A percentile compares a stretch with the other conserved stretches of the same genome.
phyloP scores from a whole-genome alignment of 208 protist species.

The Wallacemonas sp. region DNA sequence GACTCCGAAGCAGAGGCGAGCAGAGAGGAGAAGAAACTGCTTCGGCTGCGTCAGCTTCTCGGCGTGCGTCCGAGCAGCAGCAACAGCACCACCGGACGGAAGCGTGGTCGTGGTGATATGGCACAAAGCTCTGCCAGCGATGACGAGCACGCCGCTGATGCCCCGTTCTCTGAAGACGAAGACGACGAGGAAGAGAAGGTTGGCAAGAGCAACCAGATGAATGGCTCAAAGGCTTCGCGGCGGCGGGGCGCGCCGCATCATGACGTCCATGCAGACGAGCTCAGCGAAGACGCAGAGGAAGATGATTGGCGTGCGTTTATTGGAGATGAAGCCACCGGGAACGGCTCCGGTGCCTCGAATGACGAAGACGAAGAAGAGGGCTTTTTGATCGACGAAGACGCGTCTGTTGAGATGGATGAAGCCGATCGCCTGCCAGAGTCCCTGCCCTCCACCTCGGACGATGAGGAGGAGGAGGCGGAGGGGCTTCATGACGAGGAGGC shows the following conservation, averaged over 20 bases:
- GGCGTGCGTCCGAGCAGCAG: conserved; percentile 18
- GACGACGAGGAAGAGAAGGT: neutral
- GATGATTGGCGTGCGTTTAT: neutral
- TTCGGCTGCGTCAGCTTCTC: conserved; percentile 39
- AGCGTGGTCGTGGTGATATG: neutral
- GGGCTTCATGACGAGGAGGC: conserved; percentile 24
- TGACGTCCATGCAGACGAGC: neutral
- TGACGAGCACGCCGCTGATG: neutral
- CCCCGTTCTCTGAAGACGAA: conserved; percentile 1
- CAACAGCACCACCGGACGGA: neutral
- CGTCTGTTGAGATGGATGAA: conserved; percentile 23
- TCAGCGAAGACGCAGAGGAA: conserved; percentile 7
- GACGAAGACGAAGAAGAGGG: conserved; percentile 23
- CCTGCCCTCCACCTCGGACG: conserved; percentile 1
- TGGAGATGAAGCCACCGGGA: neutral
- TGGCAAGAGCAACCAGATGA: conserved; percentile 1
- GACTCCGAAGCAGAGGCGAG: conserved; percentile 52
- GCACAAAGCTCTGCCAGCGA: neutral
- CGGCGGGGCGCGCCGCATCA: too few relatives aligned
- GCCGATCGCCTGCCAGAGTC: conserved; percentile 1
- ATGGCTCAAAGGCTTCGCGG: neutral
- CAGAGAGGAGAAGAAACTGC: conserved; percentile 34
- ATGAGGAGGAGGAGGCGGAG: conserved; percentile 16
- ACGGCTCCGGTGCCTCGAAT: conserved; percentile 12
- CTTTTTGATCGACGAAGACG: conserved; percentile 29